A percentile compares a stretch with the other conserved stretches of the same genome.
These are phyloP conservation scores for Ceratonia siliqua DNA, from an alignment of 306 rosid species.

Conservation along the genomic window DNA sequence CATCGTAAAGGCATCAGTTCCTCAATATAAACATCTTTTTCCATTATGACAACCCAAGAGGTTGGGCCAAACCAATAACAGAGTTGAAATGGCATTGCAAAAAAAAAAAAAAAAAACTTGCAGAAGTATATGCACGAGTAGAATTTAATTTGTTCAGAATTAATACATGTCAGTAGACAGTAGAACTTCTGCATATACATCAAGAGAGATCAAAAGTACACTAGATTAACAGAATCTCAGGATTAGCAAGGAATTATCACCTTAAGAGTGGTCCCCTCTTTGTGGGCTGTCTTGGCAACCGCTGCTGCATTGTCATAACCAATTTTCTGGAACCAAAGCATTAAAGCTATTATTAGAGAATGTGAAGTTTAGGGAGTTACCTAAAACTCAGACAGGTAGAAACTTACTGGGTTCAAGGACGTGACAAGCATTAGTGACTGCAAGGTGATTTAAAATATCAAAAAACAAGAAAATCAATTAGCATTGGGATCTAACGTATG, in stretches of 20 bases:
- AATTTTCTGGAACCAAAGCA: conserved; percentile 71
- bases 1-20: conserved; percentile 6
- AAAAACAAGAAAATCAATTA: conserved; percentile 40
- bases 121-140: neutral
- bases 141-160: conserved; percentile 16
- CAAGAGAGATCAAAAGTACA: neutral
- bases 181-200: neutral
- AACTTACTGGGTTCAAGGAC: conserved; percentile 89
- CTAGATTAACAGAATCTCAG: conserved; percentile 10
- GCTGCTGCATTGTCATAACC: conserved; percentile 99
- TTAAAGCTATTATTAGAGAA: conserved; percentile 15
- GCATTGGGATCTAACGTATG: conserved; percentile 28
- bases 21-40: conserved; percentile 20
- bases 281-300: conserved; percentile 97
- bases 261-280: conserved; percentile 91
- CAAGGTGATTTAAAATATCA: conserved; percentile 39
- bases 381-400: conserved; percentile 18
- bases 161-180: neutral
- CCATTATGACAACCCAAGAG: neutral
- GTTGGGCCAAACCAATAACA: conserved; percentile 9
- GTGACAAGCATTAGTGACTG: conserved; percentile 99
- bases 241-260: conserved; percentile 45
- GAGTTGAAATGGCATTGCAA: neutral
- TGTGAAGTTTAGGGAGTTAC: conserved; percentile 18
- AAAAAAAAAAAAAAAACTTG: neutral